Base-by-base conservation (phyloP, 2,329 filamentous ascomycete genomes). In the Grosmannia serpens region DNA sequence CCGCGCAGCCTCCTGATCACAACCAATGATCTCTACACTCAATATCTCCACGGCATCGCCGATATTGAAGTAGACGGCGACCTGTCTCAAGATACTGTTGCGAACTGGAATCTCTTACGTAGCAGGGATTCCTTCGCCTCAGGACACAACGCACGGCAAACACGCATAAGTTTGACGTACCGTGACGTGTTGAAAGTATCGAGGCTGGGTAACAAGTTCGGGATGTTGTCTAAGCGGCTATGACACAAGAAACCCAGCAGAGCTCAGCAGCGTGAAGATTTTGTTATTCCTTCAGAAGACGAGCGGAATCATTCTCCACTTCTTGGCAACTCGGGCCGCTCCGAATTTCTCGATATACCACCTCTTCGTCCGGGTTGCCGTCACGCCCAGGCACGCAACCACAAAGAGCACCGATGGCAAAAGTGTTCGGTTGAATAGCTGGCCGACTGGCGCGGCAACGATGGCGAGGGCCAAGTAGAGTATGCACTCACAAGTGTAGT, bases 401-500 rank as follows among this genome's bases (percentile, higher is more conserved):
- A 95, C 88, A 69, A 97, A 95, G 4, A 84, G 65, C 47, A 88
- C 67, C 7, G 83, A 89, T 58, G 82, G 82, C 41, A 88, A 67
- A 50, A 96, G 70, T 0, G 91, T 92, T 68, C 75, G 81, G 71
- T 96, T 96, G 60, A 89, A 69, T 58, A 80, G 62, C 35, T 75
- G 71, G 13, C 84, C 87, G 9, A 73, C 66, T 0, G 91, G 91
- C 1, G 91, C 90, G 33, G 86, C 84, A 46, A 87, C 70, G 52
- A 94, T 72, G 3, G 89, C 81, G 63, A 99, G 73, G n/a, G 86
- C 80, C 24, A 91, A 68, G 69, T 99, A 97, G 60, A 96, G 83
- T 47, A 87, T 69, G 68, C 89, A 91, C 73, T 97, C 94, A 67
- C 87, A 89, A 4, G 88, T 88, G 71, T 97, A 99, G 72, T 99